Base-by-base conservation (phyloP, 768 basidiomycete species). In the Cystobasidiopsis lactophilus region DNA sequence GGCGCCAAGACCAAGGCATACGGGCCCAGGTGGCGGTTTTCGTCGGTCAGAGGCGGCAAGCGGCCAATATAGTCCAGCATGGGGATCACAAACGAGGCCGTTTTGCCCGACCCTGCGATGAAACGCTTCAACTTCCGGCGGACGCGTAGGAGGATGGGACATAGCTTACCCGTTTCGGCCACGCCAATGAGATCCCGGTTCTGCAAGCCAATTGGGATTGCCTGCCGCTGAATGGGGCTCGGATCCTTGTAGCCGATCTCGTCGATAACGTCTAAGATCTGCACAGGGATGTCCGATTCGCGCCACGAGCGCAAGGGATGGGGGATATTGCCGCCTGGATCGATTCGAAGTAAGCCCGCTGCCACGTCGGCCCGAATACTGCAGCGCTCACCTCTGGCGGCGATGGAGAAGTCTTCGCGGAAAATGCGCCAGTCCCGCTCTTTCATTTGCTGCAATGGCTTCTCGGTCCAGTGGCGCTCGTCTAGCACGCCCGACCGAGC, bases 351-450 rank as follows among this genome's bases (percentile, higher is more conserved):
- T n/a, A n/a, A n/a, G 33, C 33, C 33, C 16, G 33, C 33, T 35
- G 7, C 33, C 9, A 35, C 9, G 16, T 35, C 33, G 16, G 33
- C 9, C n/a, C n/a, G n/a, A n/a, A n/a, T n/a, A n/a, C n/a, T n/a
- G n/a, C n/a, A n/a, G 33, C 7, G 9, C 33, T 35, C 33, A 80
- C 89, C 91, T 67, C 89, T 69, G 1, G 89, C 80, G 53, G 85
- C 78, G 54, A 98, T 98, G 62, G 80, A 89, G 70, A 91, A 98
- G 68, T 98, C 93, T 67, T 96, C 93, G 56, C 89, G 72, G 71
- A 98, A 96, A 65, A 98, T 98, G 61, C 93, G 77, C 93, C 93
- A 98, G 65, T 98, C 93, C 45, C 93, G 74, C 62, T 96, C 93
- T 64, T 82, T 85, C 80, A 98, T 95, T 68, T 95, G 88, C 2